Evolutionary conservation across 495 filamentous ascomycete genomes (phyloP).

Genomic region (Massariosphaeria phaeospora): DNA sequence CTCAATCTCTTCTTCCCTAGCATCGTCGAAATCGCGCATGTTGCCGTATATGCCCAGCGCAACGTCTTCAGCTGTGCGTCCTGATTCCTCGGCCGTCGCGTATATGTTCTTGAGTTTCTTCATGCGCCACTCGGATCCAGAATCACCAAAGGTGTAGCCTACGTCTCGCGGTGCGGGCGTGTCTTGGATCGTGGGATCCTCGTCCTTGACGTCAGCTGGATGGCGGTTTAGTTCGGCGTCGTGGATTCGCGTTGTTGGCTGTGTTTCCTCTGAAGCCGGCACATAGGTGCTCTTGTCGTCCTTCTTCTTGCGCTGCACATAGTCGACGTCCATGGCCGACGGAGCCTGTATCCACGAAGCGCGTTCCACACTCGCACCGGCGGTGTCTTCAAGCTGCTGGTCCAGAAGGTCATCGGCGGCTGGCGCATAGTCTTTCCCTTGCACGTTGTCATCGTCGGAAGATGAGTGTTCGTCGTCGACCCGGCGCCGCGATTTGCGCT

Average conservation of each 20-base stretch:
- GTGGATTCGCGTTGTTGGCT: conserved; percentile 73
- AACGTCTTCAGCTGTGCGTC: conserved; percentile 67
- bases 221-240: conserved; percentile 74
- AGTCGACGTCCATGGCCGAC: conserved; percentile 74
- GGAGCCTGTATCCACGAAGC: conserved; percentile 96
- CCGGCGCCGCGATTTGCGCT: conserved; percentile 10
- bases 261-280: conserved; percentile 49
- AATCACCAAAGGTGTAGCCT: conserved; percentile 82
- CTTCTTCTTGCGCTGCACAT: conserved; percentile 63
- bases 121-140: conserved; percentile 91
- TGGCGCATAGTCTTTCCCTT: conserved; percentile 32
- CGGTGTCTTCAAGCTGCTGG: conserved; percentile 26
- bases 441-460: conserved; percentile 3
- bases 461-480: conserved; percentile 32
- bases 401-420: conserved; percentile 42
- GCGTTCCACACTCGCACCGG: conserved; percentile 47
- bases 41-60: conserved; percentile 77
- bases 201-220: conserved; percentile 57
- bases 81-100: conserved; percentile 67
- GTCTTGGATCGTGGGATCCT: conserved; percentile 45
- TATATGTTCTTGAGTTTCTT: conserved; percentile 85
- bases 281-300: conserved; percentile 44
- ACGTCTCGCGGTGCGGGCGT: conserved; percentile 59
- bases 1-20: conserved; percentile 90
- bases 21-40: conserved; percentile 83